Evolutionary conservation across 345 rosid genomes (phyloP), one percentile per base, ranked within the genome.

Genomic region (Melaleuca alternifolia): DNA sequence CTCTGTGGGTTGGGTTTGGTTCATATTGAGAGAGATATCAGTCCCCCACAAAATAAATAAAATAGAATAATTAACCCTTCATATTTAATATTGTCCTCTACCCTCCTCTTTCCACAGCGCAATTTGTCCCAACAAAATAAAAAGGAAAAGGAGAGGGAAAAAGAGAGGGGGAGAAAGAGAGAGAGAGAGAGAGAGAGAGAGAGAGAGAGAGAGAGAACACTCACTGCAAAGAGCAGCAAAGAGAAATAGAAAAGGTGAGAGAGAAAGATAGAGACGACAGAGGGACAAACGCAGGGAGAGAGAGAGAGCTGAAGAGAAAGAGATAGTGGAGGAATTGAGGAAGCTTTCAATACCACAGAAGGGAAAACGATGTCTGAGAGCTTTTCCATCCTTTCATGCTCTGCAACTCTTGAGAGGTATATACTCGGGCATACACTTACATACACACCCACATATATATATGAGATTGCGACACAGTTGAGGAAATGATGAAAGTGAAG

Each of bases 341-440:
- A 44, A 84, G 26, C 90, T 93, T 90, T 93, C 93, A 89, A 50
- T 87, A 85, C 89, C 88, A 86, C 86, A 84, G 86, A 88, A 87
- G 88, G 83, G 96, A 92, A 89, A 95, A 93, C 92, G 95, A 95
- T 92, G 92, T 90, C 92, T 91, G 86, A 87, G 93, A 89, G 92
- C 90, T 89, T 90, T 91, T 75, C 86, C 75, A 71, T 90, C 93
- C 86, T 91, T 90, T 87, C 91, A 85, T 87, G 48, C 79, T 71
- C 91, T 89, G 93, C 93, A 94, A 88, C 91, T 90, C 90, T 87
- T 84, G 48, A 41, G 85, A 84, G 92, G 91, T 93, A 86, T 62
- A 77, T 71, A 41, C 76, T 54, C 84, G 51, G 56, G 50, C 30
- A 54, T 6, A 75, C 12, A 26, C 18, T 52, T 12, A 81, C 9